Percentiles rank a stretch among this genome's conserved stretches.
phyloP scores from a whole-genome alignment of 495 filamentous ascomycete species.

The Elaphomyces granulatus region DNA sequence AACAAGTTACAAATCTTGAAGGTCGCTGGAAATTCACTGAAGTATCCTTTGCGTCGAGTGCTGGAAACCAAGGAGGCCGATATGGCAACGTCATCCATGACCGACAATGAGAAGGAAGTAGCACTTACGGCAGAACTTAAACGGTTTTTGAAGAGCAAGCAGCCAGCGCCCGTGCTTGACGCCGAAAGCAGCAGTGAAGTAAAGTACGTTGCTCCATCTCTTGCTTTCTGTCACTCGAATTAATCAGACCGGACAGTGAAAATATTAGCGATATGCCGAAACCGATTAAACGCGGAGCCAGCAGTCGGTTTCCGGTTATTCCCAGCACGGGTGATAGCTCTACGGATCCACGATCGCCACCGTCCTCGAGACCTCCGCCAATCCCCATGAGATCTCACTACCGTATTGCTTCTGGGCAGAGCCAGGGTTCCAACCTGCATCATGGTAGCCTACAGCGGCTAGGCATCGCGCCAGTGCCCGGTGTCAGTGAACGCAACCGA shows the following conservation, averaged over 20 bases:
- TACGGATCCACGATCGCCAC: conserved; percentile 46
- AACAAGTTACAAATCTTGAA: conserved; percentile 75
- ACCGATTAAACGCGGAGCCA: conserved; percentile 56
- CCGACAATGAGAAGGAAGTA: conserved; percentile 49
- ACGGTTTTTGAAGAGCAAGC: conserved; percentile 52
- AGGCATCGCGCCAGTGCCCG: conserved; percentile 45
- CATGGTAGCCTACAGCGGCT: conserved; percentile 50
- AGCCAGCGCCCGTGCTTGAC: conserved; percentile 36
- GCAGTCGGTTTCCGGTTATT: conserved; percentile 72
- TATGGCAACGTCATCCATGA: conserved; percentile 26
- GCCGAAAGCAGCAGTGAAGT: conserved; percentile 50
- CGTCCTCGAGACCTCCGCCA: conserved; percentile 49
- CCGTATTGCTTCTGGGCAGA: conserved; percentile 60
- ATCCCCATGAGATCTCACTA: conserved; percentile 66
- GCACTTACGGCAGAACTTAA: conserved; percentile 61
- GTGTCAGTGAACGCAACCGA: conserved; percentile 63
- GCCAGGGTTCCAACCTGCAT: conserved; percentile 32
- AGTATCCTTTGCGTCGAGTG: conserved; percentile 30
- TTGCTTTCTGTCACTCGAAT: neutral
- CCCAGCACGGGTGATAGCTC: conserved; percentile 42
- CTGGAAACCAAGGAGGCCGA: conserved; percentile 31
- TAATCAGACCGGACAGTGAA: conserved; percentile 26
- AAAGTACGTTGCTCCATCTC: conserved; percentile 36
- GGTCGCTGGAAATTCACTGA: conserved; percentile 71
- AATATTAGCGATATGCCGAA: conserved; percentile 53